A percentile compares a stretch with the other conserved stretches of the same genome.
Evolutionary conservation across 1,284 basidiomycete species (phyloP).

Genomic region (Pisolithus thermaeus): DNA sequence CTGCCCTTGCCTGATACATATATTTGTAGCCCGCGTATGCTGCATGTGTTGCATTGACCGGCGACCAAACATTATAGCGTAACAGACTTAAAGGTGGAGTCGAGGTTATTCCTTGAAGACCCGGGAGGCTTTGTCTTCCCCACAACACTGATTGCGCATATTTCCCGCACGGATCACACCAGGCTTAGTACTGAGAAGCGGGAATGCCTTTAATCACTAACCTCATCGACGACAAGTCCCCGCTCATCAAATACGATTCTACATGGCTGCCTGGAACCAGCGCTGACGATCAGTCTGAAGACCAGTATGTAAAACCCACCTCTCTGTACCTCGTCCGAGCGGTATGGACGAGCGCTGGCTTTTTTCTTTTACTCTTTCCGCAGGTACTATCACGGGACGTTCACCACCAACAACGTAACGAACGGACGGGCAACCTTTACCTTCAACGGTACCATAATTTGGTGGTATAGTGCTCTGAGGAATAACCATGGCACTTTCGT

Average conservation of each 20-base stretch:
- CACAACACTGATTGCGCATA: too few relatives aligned
- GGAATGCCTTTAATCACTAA: conserved; percentile 22
- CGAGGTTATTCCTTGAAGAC: too few relatives aligned
- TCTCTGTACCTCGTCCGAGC: background rate
- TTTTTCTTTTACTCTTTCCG: too few relatives aligned
- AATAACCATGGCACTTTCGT: conserved; percentile 29
- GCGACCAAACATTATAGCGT: too few relatives aligned
- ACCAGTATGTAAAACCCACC: conserved; percentile 10
- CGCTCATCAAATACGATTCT: conserved; percentile 23
- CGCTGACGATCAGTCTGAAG: conserved; percentile 10
- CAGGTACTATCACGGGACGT: conserved; percentile 29
- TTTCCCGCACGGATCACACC: too few relatives aligned
- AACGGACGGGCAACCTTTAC: conserved; percentile 22
- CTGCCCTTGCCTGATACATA: too few relatives aligned
- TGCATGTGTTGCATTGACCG: too few relatives aligned
- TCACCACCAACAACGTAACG: conserved; percentile 24
- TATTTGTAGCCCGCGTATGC: too few relatives aligned
- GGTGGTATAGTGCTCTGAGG: conserved; percentile 29
- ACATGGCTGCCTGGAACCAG: conserved; percentile 20
- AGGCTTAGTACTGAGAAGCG: background rate
- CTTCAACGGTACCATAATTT: conserved; percentile 34
- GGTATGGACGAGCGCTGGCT: too few relatives aligned
- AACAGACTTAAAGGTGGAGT: too few relatives aligned
- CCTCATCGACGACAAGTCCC: conserved; percentile 27
- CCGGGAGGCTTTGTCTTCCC: too few relatives aligned